A percentile compares a stretch with the other conserved stretches of the same genome.
Evolutionary conservation across 768 basidiomycete species (phyloP).

Genomic region (Boletus rex-veris): DNA sequence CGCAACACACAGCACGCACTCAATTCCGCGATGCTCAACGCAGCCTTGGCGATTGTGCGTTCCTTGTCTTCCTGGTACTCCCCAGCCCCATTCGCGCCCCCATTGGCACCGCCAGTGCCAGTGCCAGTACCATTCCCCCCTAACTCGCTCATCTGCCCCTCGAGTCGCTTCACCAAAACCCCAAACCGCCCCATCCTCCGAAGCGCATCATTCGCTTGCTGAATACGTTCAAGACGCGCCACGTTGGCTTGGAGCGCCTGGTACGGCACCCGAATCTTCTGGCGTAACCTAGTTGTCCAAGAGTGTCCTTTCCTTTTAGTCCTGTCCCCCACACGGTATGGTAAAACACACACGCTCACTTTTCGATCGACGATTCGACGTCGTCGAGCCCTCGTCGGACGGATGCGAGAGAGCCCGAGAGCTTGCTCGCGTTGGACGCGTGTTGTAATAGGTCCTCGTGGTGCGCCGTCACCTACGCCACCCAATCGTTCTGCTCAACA

Average conservation of each 20-base stretch:
- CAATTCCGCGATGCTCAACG: slow-evolving; percentile 90
- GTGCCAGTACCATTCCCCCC: neutral
- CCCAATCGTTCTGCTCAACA: neutral
- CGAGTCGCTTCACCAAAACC: slow-evolving; percentile 74
- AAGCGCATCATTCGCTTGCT: slow-evolving; percentile 80
- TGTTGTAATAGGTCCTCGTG: slow-evolving; percentile 80
- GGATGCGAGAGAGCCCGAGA: slow-evolving; percentile 64
- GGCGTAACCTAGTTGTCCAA: slow-evolving; percentile 54
- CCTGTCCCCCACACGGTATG: too few relatives aligned
- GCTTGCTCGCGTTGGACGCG: slow-evolving; percentile 69
- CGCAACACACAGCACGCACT: slow-evolving; percentile 43
- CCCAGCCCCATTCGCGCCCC: neutral
- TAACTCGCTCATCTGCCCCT: slow-evolving; percentile 81
- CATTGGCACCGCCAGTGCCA: too few relatives aligned
- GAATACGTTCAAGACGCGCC: slow-evolving; percentile 68
- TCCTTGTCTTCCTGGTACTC: slow-evolving; percentile 78
- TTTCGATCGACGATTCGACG: slow-evolving; percentile 71
- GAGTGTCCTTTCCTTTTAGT: too few relatives aligned
- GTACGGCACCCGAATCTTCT: slow-evolving; percentile 85
- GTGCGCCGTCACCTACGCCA: slow-evolving; percentile 69
- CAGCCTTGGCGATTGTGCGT: slow-evolving; percentile 86
- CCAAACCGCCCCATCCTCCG: slow-evolving; percentile 84
- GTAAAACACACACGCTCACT: slow-evolving; percentile 41
- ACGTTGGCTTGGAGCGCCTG: slow-evolving; percentile 70
- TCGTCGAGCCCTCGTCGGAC: slow-evolving; percentile 71